Conservation (phyloP, 805 yeast genomes). For the Starmerella floris region DNA sequence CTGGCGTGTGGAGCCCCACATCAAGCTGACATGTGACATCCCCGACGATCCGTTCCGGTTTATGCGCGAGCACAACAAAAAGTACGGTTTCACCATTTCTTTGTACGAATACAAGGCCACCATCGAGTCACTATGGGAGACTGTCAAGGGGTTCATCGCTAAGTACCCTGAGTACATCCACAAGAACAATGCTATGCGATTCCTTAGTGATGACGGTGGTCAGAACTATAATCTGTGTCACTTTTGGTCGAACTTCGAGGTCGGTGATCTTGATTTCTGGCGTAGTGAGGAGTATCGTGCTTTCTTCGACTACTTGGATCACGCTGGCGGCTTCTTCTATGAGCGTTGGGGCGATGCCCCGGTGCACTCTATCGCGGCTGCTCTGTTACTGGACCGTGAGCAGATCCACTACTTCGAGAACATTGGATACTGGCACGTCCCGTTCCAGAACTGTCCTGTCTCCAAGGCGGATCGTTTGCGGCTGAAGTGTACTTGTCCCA, state of each 20-base stretch:
- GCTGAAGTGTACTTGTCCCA: slow-evolving; percentile 62
- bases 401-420: slow-evolving; percentile 61
- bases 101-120: slow-evolving; percentile 58
- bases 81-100: slow-evolving; percentile 65
- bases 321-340: slow-evolving; percentile 64
- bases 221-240: slow-evolving; percentile 70
- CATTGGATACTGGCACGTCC: slow-evolving; percentile 57
- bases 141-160: slow-evolving; percentile 50
- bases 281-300: slow-evolving; percentile 42
- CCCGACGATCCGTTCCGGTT: slow-evolving; percentile 67
- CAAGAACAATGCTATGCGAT: slow-evolving; percentile 51
- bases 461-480: slow-evolving; percentile 36
- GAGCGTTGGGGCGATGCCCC: slow-evolving; percentile 96
- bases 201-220: slow-evolving; percentile 59
- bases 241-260: slow-evolving; percentile 74
- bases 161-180: slow-evolving; percentile 46
- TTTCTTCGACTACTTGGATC: slow-evolving; percentile 51
- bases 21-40: slow-evolving; percentile 60
- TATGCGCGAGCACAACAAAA: slow-evolving; percentile 62
- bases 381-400: slow-evolving; percentile 42
- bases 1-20: slow-evolving; percentile 88
- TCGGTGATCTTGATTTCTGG: slow-evolving; percentile 60
- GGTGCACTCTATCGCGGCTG: slow-evolving; percentile 65
- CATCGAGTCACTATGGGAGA: slow-evolving; percentile 64
- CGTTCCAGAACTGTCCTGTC: slow-evolving; percentile 54